A percentile compares a stretch with the other conserved stretches of the same genome.
These are phyloP conservation scores for Inga oerstediana DNA, from an alignment of 306 rosid species.

Conservation along the genomic window DNA sequence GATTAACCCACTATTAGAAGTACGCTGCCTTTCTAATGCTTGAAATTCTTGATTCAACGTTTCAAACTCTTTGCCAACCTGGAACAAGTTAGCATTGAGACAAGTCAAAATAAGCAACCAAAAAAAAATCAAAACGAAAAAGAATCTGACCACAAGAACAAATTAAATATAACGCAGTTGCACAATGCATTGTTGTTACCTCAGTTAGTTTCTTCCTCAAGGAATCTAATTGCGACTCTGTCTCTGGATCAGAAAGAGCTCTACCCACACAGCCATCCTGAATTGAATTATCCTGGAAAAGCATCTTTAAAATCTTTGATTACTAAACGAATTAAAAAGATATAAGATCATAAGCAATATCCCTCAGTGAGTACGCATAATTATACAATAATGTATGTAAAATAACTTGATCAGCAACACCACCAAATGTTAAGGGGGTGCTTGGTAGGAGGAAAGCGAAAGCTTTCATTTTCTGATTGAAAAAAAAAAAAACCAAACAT, in stretches of 20 bases:
- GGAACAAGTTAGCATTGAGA: slow-evolving; percentile 28
- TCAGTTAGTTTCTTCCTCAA: slow-evolving; percentile 57
- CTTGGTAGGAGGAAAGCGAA: neutral
- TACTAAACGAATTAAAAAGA: neutral
- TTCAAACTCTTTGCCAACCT: slow-evolving; percentile 74
- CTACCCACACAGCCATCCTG: slow-evolving; percentile 26
- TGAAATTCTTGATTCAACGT: slow-evolving; percentile 63
- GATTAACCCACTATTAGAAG: slow-evolving; percentile 49
- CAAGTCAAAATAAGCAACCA: neutral
- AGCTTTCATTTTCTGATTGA: neutral
- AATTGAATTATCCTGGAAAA: slow-evolving; percentile 57
- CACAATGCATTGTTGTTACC: slow-evolving; percentile 40
- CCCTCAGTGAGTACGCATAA: too few species aligned
- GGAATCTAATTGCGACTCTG: slow-evolving; percentile 65
- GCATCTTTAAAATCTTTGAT: neutral
- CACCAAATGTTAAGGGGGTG: neutral
- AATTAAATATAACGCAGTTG: slow-evolving; percentile 10
- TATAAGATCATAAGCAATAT: neutral
- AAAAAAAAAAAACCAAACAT: too few species aligned
- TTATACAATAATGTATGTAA: too few species aligned
- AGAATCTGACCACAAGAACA: slow-evolving; percentile 15
- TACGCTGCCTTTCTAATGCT: slow-evolving; percentile 56
- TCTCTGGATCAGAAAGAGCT: slow-evolving; percentile 45
- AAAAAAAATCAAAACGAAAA: neutral
- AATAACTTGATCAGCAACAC: too few species aligned